Evolutionary conservation across 306 rosid genomes (phyloP).

Genomic region (Cicer judaicum): DNA sequence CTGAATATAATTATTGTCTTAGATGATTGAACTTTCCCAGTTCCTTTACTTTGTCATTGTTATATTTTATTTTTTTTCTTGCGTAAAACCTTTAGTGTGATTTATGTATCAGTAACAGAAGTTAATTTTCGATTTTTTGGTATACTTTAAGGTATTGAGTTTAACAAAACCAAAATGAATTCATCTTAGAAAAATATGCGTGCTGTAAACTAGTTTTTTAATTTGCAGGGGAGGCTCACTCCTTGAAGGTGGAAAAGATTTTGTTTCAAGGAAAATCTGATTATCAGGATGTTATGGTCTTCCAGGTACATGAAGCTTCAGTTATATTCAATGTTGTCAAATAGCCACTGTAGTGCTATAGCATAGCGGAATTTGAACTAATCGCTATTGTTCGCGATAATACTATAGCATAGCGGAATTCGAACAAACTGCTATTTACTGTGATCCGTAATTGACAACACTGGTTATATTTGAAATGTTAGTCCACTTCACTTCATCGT

Average conservation of each 20-base stretch:
- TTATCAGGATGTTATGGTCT: slow-evolving; percentile 90
- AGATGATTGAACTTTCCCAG: neutral
- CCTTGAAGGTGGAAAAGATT: slow-evolving; percentile 91
- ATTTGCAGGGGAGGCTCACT: slow-evolving; percentile 94
- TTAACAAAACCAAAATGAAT: slow-evolving; percentile 1
- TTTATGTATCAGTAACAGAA: neutral
- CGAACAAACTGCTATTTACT: too few relatives aligned
- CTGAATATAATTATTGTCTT: neutral
- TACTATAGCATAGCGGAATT: too few relatives aligned
- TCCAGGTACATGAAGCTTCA: slow-evolving; percentile 63
- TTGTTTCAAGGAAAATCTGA: slow-evolving; percentile 92
- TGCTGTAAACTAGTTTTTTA: neutral
- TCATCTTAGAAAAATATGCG: neutral
- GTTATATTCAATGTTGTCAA: neutral
- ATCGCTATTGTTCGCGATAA: too few relatives aligned
- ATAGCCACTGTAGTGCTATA: too few relatives aligned
- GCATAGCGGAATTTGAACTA: too few relatives aligned
- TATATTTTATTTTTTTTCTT: neutral
- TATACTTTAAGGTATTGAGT: neutral
- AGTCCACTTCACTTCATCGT: neutral
- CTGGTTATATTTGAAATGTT: slow-evolving; percentile 1
- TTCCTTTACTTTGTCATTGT: neutral
- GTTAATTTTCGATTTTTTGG: neutral
- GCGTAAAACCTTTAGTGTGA: neutral
- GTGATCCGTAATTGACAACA: too few relatives aligned